Evolutionary conservation across 2,329 filamentous ascomycete genomes (phyloP).

Genomic region (Cladorrhinum sp.): DNA sequence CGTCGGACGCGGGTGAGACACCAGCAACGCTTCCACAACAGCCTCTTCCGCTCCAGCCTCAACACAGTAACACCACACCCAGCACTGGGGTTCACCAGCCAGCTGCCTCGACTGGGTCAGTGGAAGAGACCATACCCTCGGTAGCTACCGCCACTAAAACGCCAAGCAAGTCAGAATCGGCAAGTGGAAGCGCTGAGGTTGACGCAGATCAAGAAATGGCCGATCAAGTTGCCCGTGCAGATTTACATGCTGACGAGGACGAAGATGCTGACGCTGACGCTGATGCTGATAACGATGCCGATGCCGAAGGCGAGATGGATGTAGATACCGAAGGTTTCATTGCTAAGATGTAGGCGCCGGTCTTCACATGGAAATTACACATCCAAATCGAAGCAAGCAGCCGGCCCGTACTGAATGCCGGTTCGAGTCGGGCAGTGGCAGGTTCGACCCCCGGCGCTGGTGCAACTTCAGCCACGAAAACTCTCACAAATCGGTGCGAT

Average conservation of each 20-base stretch:
- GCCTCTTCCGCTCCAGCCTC: background rate
- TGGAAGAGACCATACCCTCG: background rate
- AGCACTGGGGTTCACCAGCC: background rate
- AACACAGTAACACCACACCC: background rate
- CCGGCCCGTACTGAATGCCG: background rate
- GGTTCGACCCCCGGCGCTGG: background rate
- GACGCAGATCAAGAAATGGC: conserved; percentile 42
- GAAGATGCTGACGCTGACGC: conserved; percentile 35
- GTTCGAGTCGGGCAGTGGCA: background rate
- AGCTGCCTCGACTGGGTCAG: background rate
- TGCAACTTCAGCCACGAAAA: background rate
- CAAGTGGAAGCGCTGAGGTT: conserved; percentile 3
- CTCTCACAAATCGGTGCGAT: background rate
- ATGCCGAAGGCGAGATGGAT: conserved; percentile 50
- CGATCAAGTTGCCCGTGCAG: conserved; percentile 26
- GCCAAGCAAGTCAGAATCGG: conserved; percentile 1
- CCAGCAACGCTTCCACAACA: conserved; percentile 7
- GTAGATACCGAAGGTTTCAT: conserved; percentile 38
- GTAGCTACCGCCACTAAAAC: background rate
- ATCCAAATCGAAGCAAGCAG: background rate
- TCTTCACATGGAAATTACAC: background rate
- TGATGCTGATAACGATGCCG: conserved; percentile 33
- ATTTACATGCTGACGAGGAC: conserved; percentile 28
- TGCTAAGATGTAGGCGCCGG: too few relatives aligned
- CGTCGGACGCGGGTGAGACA: conserved; percentile 16